Percentiles rank a stretch among this genome's conserved stretches.
phyloP scores from a whole-genome alignment of 2,329 filamentous ascomycete genomes.

The Triangularia setosa region DNA sequence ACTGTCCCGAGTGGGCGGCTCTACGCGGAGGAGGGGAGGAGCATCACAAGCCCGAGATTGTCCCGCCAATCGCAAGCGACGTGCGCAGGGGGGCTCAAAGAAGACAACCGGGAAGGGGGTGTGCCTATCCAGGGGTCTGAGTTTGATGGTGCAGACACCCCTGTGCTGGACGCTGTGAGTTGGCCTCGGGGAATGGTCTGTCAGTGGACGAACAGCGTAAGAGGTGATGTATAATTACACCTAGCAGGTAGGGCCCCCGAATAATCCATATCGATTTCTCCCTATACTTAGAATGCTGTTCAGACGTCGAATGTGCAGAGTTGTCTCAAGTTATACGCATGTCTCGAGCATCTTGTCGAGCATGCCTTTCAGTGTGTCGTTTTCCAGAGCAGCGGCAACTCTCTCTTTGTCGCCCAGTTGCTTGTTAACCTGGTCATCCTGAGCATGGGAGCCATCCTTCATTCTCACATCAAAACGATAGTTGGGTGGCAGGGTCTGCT shows the following conservation, averaged over 20 bases:
- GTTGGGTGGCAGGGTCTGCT: slow-evolving; percentile 84
- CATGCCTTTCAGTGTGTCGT: slow-evolving; percentile 82
- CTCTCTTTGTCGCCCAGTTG: slow-evolving; percentile 95
- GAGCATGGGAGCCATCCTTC: slow-evolving; percentile 93
- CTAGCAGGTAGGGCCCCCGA: not conserved
- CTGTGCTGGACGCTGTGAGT: not conserved
- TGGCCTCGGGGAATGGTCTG: not conserved
- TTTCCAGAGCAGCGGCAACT: slow-evolving; percentile 91
- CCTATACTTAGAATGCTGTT: not conserved
- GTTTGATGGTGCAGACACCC: not conserved
- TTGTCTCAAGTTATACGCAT: slow-evolving; percentile 51
- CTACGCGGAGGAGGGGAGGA: not conserved
- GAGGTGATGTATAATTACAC: not conserved
- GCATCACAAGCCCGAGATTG: slow-evolving; percentile 12
- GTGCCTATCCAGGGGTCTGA: not conserved
- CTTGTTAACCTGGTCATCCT: slow-evolving; percentile 94
- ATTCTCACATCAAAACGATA: slow-evolving; percentile 91
- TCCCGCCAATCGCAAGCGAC: slow-evolving; percentile 15
- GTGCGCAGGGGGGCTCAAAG: not conserved
- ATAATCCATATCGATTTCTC: not conserved
- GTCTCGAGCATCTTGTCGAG: slow-evolving; percentile 92
- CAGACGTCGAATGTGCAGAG: not conserved
- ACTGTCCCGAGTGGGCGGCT: slow-evolving; percentile 14
- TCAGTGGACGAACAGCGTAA: not conserved
- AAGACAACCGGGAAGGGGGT: not conserved